Conservation (phyloP, 2,329 filamentous ascomycete genomes). For the Penicillium sclerotigenum region DNA sequence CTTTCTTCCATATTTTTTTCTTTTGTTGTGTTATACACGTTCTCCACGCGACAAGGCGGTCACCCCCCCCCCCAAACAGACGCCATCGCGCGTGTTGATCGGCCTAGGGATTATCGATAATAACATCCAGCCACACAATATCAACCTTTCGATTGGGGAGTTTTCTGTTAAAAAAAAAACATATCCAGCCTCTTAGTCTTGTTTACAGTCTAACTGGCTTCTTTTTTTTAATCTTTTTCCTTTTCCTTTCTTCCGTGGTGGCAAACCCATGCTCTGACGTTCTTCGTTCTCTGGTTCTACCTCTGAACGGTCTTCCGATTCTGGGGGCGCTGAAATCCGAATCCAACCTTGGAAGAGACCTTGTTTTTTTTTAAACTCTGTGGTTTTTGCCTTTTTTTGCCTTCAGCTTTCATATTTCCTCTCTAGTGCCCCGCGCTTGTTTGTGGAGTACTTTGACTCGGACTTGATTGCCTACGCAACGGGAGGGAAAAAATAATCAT, state of each 20-base stretch:
- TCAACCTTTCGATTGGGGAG: constrained; percentile 2
- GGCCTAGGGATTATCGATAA: constrained; percentile 29
- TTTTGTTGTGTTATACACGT: constrained; percentile 14
- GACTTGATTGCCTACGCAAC: constrained; percentile 10
- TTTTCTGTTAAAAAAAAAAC: neutral
- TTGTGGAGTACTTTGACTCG: constrained; percentile 9
- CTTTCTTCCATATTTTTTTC: neutral
- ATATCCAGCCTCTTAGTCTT: constrained; percentile 2
- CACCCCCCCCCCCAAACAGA: constrained; percentile 28
- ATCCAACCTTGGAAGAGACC: constrained; percentile 13
- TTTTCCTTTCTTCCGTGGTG: constrained; percentile 26
- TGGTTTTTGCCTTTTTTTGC: constrained; percentile 9
- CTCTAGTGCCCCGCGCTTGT: constrained; percentile 11
- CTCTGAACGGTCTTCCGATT: constrained; percentile 23
- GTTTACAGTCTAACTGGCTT: neutral
- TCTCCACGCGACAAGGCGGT: constrained; percentile 31
- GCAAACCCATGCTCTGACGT: constrained; percentile 27
- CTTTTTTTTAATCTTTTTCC: constrained; percentile 2
- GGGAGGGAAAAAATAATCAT: constrained; percentile 5
- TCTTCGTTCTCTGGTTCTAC: constrained; percentile 32
- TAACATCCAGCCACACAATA: constrained; percentile 26
- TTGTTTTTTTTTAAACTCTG: constrained; percentile 13
- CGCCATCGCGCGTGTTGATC: constrained; percentile 28
- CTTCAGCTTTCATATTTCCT: constrained; percentile 12
- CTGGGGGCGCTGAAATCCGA: constrained; percentile 26